Evolutionary conservation across 371 early-diverging fungal species (phyloP).

Genomic region (Capniomyces stellatus): DNA sequence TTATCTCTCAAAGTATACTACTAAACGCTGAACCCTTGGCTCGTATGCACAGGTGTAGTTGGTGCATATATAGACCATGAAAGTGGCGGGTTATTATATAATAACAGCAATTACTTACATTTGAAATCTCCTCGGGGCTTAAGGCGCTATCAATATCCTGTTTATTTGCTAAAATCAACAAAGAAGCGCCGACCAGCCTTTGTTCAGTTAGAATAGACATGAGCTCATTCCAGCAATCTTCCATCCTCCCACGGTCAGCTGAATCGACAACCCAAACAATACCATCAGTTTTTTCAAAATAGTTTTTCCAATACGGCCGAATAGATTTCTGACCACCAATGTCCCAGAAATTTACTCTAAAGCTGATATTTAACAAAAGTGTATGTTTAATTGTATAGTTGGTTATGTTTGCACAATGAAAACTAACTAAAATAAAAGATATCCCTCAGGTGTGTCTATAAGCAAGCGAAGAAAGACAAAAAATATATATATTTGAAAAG

Average conservation of each 20-base stretch:
- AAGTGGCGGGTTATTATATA: no score
- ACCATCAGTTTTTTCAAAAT: constrained; percentile 98
- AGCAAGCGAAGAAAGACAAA: background rate
- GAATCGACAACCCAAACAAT: constrained; percentile 98
- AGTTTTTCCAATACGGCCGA: constrained; percentile 97
- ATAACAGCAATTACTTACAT: constrained; percentile 3
- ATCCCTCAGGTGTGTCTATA: background rate
- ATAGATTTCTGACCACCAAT: constrained; percentile 98
- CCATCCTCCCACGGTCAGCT: constrained; percentile 63
- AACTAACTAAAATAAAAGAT: background rate
- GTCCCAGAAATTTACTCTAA: constrained; percentile 84
- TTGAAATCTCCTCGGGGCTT: constrained; percentile 43
- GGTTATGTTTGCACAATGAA: background rate
- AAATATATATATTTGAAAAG: background rate
- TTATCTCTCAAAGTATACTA: background rate
- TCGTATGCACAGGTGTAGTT: no score
- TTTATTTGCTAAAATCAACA: constrained; percentile 90
- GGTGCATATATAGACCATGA: no score
- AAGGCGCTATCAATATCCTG: constrained; percentile 83
- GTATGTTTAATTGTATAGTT: background rate
- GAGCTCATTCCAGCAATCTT: constrained; percentile 69
- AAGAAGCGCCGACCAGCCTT: constrained; percentile 78
- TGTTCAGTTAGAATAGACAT: constrained; percentile 64
- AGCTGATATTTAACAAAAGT: constrained; percentile 19
- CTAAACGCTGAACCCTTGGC: background rate